Evolutionary conservation across 352 stramenopile genomes (phyloP), one percentile per base, ranked within the genome.

Genomic region (Globisporangium nunn): DNA sequence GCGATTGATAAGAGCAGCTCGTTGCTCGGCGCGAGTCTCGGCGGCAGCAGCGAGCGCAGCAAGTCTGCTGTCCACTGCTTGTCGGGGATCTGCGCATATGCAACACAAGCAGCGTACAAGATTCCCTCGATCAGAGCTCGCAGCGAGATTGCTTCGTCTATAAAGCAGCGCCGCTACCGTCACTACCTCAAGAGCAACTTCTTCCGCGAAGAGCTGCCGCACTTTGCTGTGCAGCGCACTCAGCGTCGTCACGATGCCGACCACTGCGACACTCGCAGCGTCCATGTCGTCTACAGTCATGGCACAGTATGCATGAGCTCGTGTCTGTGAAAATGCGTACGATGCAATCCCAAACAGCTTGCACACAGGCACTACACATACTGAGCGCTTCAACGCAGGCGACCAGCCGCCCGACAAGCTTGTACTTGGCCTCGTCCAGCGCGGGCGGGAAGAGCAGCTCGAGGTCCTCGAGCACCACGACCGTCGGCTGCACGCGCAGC

Each of bases 191-290:
- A 95, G 68, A 6, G 63, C 59, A 2, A 91, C 63, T 72, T 93
- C 83, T 54, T 95, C 83, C 0, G 73, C 73, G 61, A 95, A 93
- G 17, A 89, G 66, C 53, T 87, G 80, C 6, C 80, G 69, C 29
- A 94, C 79, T 62, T 79, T 86, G 10, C 58, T 53, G 53, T 91
- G 81, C 23, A 94, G 56, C 15, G 74, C 61, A 2, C 56, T 58
- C 29, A 91, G 63, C 0, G 72, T 68, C 1, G 84, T 80, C 8
- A 86, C 74, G 14, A 77, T 86, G 29, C 78, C 80, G n/a, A 94
- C 74, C 2, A 93, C 64, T 0, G 63, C 75, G 29, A 93, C 66
- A 4, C 72, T 62, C 50, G 57, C 56, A 15, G 28, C 58, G 23
- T 60, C 54, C 0, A 65, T 43, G 61, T 66, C 72, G 46, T 69